Percentiles rank a stretch among this genome's conserved stretches.
Conservation (phyloP, 2,329 filamentous ascomycete species). For the Zymoseptoria pseudotritici region DNA sequence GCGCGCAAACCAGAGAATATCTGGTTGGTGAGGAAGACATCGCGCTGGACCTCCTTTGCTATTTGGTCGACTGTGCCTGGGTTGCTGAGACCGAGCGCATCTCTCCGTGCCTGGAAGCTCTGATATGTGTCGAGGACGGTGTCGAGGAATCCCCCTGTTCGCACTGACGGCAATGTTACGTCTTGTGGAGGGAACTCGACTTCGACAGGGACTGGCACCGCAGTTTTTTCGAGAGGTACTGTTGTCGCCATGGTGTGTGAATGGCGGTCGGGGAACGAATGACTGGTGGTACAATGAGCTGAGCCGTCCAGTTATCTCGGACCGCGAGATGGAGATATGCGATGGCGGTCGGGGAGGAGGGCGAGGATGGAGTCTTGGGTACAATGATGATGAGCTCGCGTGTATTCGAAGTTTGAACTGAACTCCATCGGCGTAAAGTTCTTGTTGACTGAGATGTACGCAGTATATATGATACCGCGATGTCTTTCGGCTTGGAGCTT, state of each 20-base stretch:
- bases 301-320: not conserved
- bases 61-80: conserved; percentile 88
- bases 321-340: not conserved
- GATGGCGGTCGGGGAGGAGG: not conserved
- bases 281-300: not conserved
- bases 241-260: conserved; percentile 11
- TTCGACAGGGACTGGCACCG: conserved; percentile 16
- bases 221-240: conserved; percentile 23
- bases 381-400: not conserved
- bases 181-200: conserved; percentile 15
- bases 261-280: not conserved
- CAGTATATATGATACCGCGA: not conserved
- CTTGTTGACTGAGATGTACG: not conserved
- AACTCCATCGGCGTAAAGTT: not conserved
- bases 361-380: not conserved
- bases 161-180: conserved; percentile 15
- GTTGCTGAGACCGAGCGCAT: conserved; percentile 80
- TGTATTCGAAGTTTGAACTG: not conserved
- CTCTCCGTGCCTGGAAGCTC: conserved; percentile 77
- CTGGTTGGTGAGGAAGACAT: conserved; percentile 92
- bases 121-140: conserved; percentile 58
- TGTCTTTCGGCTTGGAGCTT: not conserved
- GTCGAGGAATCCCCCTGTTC: conserved; percentile 25
- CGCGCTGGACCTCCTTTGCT: conserved; percentile 85
- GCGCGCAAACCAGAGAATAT: conserved; percentile 95